A percentile compares a stretch with the other conserved stretches of the same genome.
These are phyloP conservation scores for Lachancea waltii DNA, from an alignment of 805 yeast species.

Conservation along the genomic window DNA sequence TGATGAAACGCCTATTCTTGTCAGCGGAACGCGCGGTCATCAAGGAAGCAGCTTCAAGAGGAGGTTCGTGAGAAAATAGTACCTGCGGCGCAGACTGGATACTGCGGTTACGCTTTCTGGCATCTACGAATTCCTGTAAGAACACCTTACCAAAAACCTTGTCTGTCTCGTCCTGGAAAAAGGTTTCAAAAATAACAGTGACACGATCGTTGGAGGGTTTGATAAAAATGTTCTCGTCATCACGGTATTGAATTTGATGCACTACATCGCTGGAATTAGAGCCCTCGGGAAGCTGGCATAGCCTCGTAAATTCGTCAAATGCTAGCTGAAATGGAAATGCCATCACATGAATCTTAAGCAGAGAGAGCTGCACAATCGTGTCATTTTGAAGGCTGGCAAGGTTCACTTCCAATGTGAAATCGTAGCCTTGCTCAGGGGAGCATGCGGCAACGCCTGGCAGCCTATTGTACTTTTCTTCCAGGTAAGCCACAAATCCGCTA, in stretches of 20 bases:
- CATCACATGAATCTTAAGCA: constrained; percentile 77
- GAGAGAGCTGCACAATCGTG: constrained; percentile 58
- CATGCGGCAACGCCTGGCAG: constrained; percentile 21
- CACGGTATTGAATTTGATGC: constrained; percentile 68
- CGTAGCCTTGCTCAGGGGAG: constrained; percentile 62
- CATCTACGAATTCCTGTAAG: constrained; percentile 90
- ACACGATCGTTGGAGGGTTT: constrained; percentile 93
- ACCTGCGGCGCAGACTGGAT: constrained; percentile 99
- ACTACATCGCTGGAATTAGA: constrained; percentile 21
- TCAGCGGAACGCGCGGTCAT: constrained; percentile 33
- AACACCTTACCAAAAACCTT: constrained; percentile 84
- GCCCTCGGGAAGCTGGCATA: constrained; percentile 37
- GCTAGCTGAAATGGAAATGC: constrained; percentile 93
- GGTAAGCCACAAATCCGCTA: constrained; percentile 16
- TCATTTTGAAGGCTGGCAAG: constrained; percentile 45
- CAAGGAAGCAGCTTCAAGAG: constrained; percentile 65
- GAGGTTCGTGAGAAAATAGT: constrained; percentile 89
- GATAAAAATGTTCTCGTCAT: constrained; percentile 84
- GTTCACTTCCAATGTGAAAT: constrained; percentile 70
- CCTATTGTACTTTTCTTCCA: constrained; percentile 17
- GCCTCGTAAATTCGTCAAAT: constrained; percentile 66
- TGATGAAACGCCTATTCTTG: constrained; percentile 43
- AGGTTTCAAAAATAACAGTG: constrained; percentile 90
- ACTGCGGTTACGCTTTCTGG: constrained; percentile 85
- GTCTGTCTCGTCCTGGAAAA: constrained; percentile 95